These are phyloP conservation scores for Arthrobotrys pseudoclavata DNA, from an alignment of 2,329 filamentous ascomycete species.

Conservation along the genomic window DNA sequence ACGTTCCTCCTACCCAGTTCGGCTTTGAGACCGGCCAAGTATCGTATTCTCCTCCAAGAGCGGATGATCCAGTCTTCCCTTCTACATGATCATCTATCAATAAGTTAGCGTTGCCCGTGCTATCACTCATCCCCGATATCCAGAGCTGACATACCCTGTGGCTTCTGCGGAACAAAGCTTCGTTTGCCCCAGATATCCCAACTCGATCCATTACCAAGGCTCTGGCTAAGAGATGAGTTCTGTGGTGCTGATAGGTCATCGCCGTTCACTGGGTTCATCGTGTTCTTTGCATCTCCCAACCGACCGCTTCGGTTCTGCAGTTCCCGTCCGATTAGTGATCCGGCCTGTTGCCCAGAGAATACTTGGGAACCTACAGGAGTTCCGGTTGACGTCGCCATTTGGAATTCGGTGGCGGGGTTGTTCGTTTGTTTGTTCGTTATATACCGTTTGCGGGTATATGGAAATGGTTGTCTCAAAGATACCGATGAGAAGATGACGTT, in stretches of 20 bases:
- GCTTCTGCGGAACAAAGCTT: conserved; percentile 37
- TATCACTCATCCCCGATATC: background rate
- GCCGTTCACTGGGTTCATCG: conserved; percentile 38
- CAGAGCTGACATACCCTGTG: conserved; percentile 42
- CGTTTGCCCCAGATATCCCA: conserved; percentile 59
- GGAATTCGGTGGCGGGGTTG: conserved; percentile 27
- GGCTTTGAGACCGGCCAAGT: conserved; percentile 61
- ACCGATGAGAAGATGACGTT: background rate
- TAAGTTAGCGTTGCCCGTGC: conserved; percentile 8
- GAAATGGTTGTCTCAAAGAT: background rate
- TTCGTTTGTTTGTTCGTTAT: conserved; percentile 16
- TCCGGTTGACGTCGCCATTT: conserved; percentile 51
- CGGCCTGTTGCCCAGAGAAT: background rate
- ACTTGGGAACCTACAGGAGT: conserved; percentile 35
- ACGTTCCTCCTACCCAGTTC: conserved; percentile 63
- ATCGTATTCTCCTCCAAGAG: conserved; percentile 63
- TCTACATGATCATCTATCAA: conserved; percentile 58
- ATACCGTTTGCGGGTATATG: conserved; percentile 30
- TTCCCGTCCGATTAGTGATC: conserved; percentile 30
- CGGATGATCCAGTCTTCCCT: conserved; percentile 63
- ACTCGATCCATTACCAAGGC: conserved; percentile 54
- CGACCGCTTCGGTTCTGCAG: conserved; percentile 53
- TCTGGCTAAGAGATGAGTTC: conserved; percentile 51
- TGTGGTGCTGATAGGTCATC: conserved; percentile 46
- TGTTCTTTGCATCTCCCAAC: conserved; percentile 47